Evolutionary conservation across 495 filamentous ascomycete species (phyloP).

Genomic region (Cercophora samala): DNA sequence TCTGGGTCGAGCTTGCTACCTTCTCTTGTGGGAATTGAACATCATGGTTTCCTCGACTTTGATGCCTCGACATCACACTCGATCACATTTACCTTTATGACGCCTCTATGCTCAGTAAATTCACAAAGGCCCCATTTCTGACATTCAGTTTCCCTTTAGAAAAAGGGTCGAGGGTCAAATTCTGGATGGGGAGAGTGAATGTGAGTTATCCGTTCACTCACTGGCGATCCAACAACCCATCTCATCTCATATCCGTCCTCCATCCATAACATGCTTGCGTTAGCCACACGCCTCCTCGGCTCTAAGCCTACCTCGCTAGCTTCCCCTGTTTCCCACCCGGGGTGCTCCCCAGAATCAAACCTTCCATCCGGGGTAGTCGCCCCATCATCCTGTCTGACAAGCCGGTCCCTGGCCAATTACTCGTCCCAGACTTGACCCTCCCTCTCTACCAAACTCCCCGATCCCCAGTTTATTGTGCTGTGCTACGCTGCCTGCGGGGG

Average conservation of each 20-base stretch:
- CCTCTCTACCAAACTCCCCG: slow-evolving; percentile 9
- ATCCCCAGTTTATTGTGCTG: slow-evolving; percentile 9
- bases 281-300: slow-evolving; percentile 15
- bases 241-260: slow-evolving; percentile 12
- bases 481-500: slow-evolving; percentile 18
- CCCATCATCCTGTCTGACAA: slow-evolving; percentile 16
- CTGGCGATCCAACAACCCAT: not conserved
- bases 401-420: slow-evolving; percentile 17
- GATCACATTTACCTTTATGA: not conserved
- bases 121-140: not conserved
- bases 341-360: not conserved
- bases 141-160: not conserved
- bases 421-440: slow-evolving; percentile 15
- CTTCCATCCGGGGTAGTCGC: slow-evolving; percentile 7
- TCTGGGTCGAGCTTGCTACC: not conserved
- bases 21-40: not conserved
- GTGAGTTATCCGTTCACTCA: slow-evolving; percentile 18
- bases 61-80: not conserved
- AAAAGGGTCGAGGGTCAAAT: not conserved
- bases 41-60: not conserved
- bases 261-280: slow-evolving; percentile 16
- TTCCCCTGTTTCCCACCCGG: slow-evolving; percentile 10
- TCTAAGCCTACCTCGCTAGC: not conserved
- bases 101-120: not conserved
- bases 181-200: slow-evolving; percentile 7